A percentile compares a stretch with the other conserved stretches of the same genome.
phyloP scores from a whole-genome alignment of 331 rosid species.

The Malus hybrid region DNA sequence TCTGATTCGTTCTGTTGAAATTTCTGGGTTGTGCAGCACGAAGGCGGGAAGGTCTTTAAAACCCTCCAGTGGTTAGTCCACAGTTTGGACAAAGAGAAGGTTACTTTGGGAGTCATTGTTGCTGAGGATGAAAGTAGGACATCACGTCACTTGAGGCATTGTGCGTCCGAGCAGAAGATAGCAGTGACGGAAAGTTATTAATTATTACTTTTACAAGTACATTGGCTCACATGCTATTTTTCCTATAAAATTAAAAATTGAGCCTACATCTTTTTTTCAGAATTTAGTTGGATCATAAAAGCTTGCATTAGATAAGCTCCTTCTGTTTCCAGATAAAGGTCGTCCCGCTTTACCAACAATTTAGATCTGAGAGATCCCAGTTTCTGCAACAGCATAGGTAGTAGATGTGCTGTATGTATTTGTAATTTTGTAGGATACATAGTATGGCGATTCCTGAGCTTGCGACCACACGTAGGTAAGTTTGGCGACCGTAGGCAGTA shows the following conservation, averaged over 20 bases:
- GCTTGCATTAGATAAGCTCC: slow-evolving; percentile 68
- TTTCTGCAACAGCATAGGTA: slow-evolving; percentile 9
- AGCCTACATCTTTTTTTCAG: not conserved
- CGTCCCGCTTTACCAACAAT: slow-evolving; percentile 6
- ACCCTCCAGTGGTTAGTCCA: slow-evolving; percentile 58
- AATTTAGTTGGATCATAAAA: slow-evolving; percentile 45
- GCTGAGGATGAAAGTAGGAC: slow-evolving; percentile 41
- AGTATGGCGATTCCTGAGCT: no score
- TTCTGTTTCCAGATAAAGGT: slow-evolving; percentile 36
- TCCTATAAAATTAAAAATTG: not conserved
- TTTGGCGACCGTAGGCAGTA: no score
- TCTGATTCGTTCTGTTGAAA: not conserved
- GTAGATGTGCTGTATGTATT: not conserved
- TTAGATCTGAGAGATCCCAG: slow-evolving; percentile 24
- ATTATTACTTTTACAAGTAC: not conserved
- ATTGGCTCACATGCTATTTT: not conserved
- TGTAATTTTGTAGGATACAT: not conserved
- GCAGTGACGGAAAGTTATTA: slow-evolving; percentile 43
- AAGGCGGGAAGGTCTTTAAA: slow-evolving; percentile 69
- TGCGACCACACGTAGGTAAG: no score
- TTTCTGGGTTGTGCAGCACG: slow-evolving; percentile 48
- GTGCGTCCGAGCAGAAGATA: slow-evolving; percentile 56
- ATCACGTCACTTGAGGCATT: slow-evolving; percentile 76
- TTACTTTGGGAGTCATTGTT: slow-evolving; percentile 44
- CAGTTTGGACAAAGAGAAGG: slow-evolving; percentile 31